Conservation (phyloP, 768 basidiomycete species). For the Trichaptum fuscoviolaceum region DNA sequence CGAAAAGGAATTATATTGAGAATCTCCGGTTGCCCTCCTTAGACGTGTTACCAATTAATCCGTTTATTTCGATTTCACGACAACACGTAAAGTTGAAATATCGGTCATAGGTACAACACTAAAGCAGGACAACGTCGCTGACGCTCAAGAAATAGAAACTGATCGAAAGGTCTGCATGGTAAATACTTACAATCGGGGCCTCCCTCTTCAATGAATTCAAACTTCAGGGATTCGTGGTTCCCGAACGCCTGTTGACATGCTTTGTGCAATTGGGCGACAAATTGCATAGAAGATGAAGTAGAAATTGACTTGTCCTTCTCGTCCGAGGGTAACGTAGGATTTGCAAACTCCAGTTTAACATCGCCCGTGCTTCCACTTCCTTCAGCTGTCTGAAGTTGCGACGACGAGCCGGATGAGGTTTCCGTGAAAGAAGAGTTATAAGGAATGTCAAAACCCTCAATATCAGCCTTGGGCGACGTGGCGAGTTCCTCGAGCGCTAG, state of each 20-base stretch:
- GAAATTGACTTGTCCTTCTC: constrained; percentile 3
- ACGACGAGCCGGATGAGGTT: background rate
- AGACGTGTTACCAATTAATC: background rate
- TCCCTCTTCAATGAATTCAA: constrained; percentile 41
- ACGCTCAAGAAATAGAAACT: background rate
- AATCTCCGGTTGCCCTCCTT: background rate
- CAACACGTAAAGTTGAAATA: background rate
- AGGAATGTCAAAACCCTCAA: constrained; percentile 12
- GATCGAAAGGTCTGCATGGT: constrained; percentile 7
- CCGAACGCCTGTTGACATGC: constrained; percentile 39
- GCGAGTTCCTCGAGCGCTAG: constrained; percentile 10
- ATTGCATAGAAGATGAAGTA: constrained; percentile 10
- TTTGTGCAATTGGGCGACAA: constrained; percentile 35
- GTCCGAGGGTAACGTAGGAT: background rate
- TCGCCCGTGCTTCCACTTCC: background rate
- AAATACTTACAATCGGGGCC: constrained; percentile 29
- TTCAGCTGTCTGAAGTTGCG: background rate
- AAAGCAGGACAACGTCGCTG: background rate
- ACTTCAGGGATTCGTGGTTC: constrained; percentile 35
- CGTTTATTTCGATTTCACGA: background rate
- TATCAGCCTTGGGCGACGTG: constrained; percentile 5
- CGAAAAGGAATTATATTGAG: background rate
- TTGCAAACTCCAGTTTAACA: background rate
- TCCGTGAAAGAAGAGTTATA: background rate
- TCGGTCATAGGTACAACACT: constrained; percentile 1